A percentile compares a stretch with the other conserved stretches of the same genome.
phyloP scores from a whole-genome alignment of 2,329 filamentous ascomycete species.

The Penicillium glabrum region DNA sequence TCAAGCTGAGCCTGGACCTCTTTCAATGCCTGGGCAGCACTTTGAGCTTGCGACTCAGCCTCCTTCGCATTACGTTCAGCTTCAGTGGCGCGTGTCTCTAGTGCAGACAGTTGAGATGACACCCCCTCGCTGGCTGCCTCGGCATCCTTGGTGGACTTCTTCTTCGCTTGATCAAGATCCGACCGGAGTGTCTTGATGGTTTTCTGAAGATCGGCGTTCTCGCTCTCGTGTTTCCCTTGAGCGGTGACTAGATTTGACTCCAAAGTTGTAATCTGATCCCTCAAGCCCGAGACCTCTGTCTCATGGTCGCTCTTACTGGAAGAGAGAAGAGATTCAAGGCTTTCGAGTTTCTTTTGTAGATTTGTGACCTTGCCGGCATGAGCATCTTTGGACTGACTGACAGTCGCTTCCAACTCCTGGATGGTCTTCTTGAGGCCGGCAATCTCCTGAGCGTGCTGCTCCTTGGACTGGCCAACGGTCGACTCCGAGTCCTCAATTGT shows the following conservation, averaged over 20 bases:
- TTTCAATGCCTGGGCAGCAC: conserved; percentile 56
- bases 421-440: conserved; percentile 59
- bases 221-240: conserved; percentile 58
- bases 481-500: conserved; percentile 61
- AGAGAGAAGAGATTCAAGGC: conserved; percentile 51
- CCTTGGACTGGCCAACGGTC: conserved; percentile 49
- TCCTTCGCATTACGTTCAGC: conserved; percentile 30
- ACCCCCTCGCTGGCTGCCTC: conserved; percentile 57
- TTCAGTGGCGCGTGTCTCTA: conserved; percentile 54
- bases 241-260: conserved; percentile 41
- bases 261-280: conserved; percentile 58
- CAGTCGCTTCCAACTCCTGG: conserved; percentile 54
- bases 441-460: conserved; percentile 54
- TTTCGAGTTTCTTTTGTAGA: conserved; percentile 59
- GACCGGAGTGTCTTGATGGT: conserved; percentile 59
- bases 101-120: conserved; percentile 39
- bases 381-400: conserved; percentile 58
- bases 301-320: conserved; percentile 62
- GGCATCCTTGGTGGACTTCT: conserved; percentile 54
- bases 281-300: conserved; percentile 60
- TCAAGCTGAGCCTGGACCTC: conserved; percentile 35
- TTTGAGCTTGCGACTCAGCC: conserved; percentile 41
- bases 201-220: conserved; percentile 59
- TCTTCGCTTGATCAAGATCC: conserved; percentile 50
- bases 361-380: conserved; percentile 61